Conservation (phyloP, 768 basidiomycete species). For the Leccinum broughii region DNA sequence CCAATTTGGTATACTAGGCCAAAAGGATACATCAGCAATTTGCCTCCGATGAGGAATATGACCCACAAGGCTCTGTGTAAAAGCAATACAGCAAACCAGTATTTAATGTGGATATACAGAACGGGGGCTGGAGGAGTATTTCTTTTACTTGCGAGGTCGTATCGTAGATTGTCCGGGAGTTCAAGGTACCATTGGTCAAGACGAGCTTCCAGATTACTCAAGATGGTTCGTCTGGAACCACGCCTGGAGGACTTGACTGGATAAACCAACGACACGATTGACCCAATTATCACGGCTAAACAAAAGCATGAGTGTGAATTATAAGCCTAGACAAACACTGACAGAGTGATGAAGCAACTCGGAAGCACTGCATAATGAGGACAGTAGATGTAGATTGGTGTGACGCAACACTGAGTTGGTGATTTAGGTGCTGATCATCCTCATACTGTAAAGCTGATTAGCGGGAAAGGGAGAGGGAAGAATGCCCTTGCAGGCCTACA, state of each 20-base stretch:
- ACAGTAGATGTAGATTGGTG: constrained; percentile 38
- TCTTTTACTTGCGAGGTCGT: constrained; percentile 55
- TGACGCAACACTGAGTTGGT: constrained; percentile 38
- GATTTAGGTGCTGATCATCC: constrained; percentile 57
- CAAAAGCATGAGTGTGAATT: constrained; percentile 1
- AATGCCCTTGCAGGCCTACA: neutral
- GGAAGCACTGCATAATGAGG: constrained; percentile 57
- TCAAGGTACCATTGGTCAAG: constrained; percentile 75
- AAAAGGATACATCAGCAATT: constrained; percentile 13
- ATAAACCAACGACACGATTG: constrained; percentile 68
- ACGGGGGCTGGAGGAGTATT: constrained; percentile 62
- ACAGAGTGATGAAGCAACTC: constrained; percentile 61
- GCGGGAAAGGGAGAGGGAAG: neutral
- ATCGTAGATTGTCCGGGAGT: constrained; percentile 63
- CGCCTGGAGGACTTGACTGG: constrained; percentile 57
- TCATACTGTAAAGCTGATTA: constrained; percentile 47
- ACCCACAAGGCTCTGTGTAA: constrained; percentile 81
- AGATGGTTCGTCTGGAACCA: constrained; percentile 46
- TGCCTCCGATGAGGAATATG: constrained; percentile 1
- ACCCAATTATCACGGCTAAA: constrained; percentile 65
- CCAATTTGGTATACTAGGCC: constrained; percentile 68
- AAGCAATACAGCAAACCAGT: constrained; percentile 73
- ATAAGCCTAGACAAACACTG: constrained; percentile 24
- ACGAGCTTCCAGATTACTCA: constrained; percentile 59
- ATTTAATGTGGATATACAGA: constrained; percentile 68